phyloP scores from a whole-genome alignment of 306 rosid species.

The Crotalaria pallida region DNA sequence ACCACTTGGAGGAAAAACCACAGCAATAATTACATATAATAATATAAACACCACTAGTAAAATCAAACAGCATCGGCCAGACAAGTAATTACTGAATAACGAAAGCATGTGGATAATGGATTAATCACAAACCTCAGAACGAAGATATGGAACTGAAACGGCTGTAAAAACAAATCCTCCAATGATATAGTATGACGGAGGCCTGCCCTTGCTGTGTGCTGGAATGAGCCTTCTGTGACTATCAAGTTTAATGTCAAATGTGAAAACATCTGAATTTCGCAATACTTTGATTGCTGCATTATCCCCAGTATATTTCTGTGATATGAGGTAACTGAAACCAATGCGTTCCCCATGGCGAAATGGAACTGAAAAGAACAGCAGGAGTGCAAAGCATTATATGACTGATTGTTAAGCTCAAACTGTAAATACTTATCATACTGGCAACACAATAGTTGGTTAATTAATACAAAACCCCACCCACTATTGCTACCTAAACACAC shows the following conservation, averaged over 20 bases:
- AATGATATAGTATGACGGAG: constrained; percentile 91
- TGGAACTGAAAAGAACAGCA: constrained; percentile 71
- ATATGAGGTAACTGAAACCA: constrained; percentile 87
- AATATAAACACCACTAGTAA: neutral
- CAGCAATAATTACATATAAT: neutral
- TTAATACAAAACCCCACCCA: neutral
- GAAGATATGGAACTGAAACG: constrained; percentile 95
- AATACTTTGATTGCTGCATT: constrained; percentile 55
- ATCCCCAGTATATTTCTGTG: constrained; percentile 76
- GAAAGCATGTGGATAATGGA: constrained; percentile 5
- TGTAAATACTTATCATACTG: constrained; percentile 1
- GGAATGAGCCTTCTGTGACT: constrained; percentile 80
- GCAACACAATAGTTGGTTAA: constrained; percentile 2
- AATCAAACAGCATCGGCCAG: neutral
- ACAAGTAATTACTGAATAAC: neutral
- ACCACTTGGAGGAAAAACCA: neutral
- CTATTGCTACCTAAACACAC: constrained; percentile 8
- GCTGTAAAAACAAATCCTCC: constrained; percentile 88
- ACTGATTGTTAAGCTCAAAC: constrained; percentile 20
- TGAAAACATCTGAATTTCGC: constrained; percentile 52
- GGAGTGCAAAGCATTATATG: constrained; percentile 47
- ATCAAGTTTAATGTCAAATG: constrained; percentile 53
- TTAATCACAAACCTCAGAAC: constrained; percentile 78
- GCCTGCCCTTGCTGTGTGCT: constrained; percentile 83
- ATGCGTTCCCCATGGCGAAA: constrained; percentile 97